Evolutionary conservation across 345 rosid genomes (phyloP), one percentile per base, ranked within the genome.

Genomic region (Gossypium raimondii): DNA sequence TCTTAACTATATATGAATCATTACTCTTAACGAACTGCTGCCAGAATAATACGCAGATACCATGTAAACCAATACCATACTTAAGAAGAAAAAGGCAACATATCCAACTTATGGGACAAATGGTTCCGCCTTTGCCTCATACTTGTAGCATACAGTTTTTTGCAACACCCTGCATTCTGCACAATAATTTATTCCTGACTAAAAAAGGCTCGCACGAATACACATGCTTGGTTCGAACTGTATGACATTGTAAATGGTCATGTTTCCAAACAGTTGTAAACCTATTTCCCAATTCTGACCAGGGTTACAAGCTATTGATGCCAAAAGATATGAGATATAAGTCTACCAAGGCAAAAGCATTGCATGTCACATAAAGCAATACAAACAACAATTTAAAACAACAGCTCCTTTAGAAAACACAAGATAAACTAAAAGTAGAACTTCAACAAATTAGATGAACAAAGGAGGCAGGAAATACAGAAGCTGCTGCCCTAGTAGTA

Each of bases 401-500:
- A 69, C n/a, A 34, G 48, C 17, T 70, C 61, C 61, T 17, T n/a
- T 70, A 29, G 38, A 51, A 27, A 51, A 50, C 10, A 9, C 44
- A 69, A 75, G 48, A 60, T 17, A 24, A 72, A 70, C 41, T 29
- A 29, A 3, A 61, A 29, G 17, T 48, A 5, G 13, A 58, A 44
- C 14, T 14, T 44, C 67, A 59, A 44, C 14, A 55, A 53, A 57
- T 17, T 72, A 52, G 17, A 50, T 55, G 38, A 63, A 3, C 55
- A 71, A 61, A 41, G 38, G 38, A 10, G 61, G 59, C 27, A 76
- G 55, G 75, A 72, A 74, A 74, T 91, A 96, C 98, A 86, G 98
- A 96, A 80, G 99, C 99, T 50, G 99, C 99, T 45, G 98, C 99
- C 73, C 99, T 86, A 52, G 99, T 96, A 70, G 99, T 96, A 97